Percentiles rank a stretch among this genome's conserved stretches.
Conservation (phyloP, 306 rosid species). For the Casuarina cunninghamiana region DNA sequence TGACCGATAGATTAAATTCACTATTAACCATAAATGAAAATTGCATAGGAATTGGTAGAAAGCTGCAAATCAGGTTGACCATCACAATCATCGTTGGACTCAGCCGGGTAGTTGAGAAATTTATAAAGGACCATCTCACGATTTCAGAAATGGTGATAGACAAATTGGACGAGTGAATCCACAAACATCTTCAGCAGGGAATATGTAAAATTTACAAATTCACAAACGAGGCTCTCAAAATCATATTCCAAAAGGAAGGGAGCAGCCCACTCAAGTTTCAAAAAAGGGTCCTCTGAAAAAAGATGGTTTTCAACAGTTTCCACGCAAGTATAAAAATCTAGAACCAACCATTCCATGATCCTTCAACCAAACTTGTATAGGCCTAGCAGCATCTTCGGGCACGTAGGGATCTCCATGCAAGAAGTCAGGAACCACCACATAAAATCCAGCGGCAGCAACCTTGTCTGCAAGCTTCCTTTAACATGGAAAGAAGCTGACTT, state of each 20-base stretch:
- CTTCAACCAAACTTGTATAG: conserved; percentile 50
- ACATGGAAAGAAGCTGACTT: conserved; percentile 18
- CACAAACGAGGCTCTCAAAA: neutral
- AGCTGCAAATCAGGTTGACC: neutral
- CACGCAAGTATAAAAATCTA: conserved; percentile 5
- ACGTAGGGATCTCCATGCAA: conserved; percentile 60
- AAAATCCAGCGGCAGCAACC: conserved; percentile 73
- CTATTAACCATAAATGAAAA: neutral
- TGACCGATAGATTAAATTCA: conserved; percentile 4
- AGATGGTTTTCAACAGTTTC: neutral
- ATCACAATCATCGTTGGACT: neutral
- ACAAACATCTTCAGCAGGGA: neutral
- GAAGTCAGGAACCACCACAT: conserved; percentile 77
- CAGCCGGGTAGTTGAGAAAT: neutral
- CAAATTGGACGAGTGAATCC: neutral
- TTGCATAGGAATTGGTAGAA: neutral
- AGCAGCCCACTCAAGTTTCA: conserved; percentile 3
- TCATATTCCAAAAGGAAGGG: neutral
- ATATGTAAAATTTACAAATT: neutral
- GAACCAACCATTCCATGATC: conserved; percentile 64
- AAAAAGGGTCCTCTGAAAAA: neutral
- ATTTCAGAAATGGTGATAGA: neutral
- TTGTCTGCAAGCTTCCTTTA: conserved; percentile 85
- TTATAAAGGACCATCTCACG: neutral
- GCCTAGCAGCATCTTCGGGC: conserved; percentile 34